These are phyloP conservation scores for Penicillium nucicola DNA, from an alignment of 495 filamentous ascomycete genomes.

Conservation along the genomic window DNA sequence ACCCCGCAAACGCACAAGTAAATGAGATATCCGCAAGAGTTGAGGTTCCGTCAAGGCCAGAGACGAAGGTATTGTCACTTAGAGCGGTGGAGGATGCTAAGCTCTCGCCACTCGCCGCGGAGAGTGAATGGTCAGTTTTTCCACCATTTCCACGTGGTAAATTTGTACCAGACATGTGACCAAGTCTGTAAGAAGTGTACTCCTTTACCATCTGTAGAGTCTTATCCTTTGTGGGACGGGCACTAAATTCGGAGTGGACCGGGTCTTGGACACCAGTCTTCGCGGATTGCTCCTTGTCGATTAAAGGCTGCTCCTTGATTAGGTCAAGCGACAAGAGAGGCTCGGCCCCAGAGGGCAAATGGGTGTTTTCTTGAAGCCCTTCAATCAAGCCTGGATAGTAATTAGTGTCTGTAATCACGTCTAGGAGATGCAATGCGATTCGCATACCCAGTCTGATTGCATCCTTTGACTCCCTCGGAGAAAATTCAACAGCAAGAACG, in stretches of 20 bases:
- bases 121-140: no score
- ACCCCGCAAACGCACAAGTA: conserved; percentile 26
- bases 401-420: not conserved
- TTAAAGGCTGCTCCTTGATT: no score
- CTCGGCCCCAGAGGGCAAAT: not conserved
- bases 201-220: no score
- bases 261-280: no score
- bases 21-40: conserved; percentile 11
- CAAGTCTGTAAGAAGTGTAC: no score
- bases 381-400: not conserved
- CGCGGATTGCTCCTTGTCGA: not conserved
- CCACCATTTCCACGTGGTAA: no score
- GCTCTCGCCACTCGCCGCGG: not conserved
- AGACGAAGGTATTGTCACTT: not conserved
- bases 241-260: no score
- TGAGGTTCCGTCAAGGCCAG: not conserved
- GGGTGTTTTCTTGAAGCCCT: not conserved
- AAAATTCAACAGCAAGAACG: not conserved
- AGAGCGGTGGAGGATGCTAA: not conserved
- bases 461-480: not conserved
- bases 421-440: not conserved
- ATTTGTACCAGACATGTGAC: no score
- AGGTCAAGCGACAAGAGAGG: not conserved
- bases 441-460: not conserved
- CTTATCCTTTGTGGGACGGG: no score